Evolutionary conservation across 768 basidiomycete genomes (phyloP).

Genomic region (Auriculariales sp.): DNA sequence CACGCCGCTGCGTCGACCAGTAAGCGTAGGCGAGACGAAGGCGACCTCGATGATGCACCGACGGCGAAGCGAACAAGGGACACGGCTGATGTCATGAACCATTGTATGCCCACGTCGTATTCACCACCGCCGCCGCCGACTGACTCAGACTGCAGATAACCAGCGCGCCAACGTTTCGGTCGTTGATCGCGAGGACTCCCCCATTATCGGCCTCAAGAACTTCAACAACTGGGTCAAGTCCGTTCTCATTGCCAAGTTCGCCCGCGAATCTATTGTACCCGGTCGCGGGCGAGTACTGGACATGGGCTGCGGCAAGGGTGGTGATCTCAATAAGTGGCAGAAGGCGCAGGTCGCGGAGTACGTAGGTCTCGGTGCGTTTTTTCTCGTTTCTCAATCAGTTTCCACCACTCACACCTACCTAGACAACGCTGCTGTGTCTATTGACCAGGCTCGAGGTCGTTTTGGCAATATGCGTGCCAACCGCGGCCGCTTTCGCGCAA

Average conservation of each 20-base stretch:
- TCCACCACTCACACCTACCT: neutral
- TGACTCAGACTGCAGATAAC: slow-evolving; percentile 50
- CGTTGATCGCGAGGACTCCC: slow-evolving; percentile 69
- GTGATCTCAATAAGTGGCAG: slow-evolving; percentile 90
- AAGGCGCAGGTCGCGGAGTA: slow-evolving; percentile 72
- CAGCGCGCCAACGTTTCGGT: slow-evolving; percentile 84
- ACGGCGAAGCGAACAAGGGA: slow-evolving; percentile 48
- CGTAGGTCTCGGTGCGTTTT: slow-evolving; percentile 59
- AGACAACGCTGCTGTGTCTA: slow-evolving; percentile 85
- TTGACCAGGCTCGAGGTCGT: slow-evolving; percentile 75
- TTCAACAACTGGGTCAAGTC: slow-evolving; percentile 99
- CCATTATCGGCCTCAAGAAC: slow-evolving; percentile 90
- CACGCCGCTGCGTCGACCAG: slow-evolving; percentile 30
- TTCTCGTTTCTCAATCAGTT: neutral
- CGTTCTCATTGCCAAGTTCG: slow-evolving; percentile 84
- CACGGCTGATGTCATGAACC: slow-evolving; percentile 56
- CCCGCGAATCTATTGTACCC: slow-evolving; percentile 22
- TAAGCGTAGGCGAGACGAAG: slow-evolving; percentile 24
- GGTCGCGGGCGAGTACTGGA: slow-evolving; percentile 70
- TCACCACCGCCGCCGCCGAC: slow-evolving; percentile 2
- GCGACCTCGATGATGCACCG: slow-evolving; percentile 13
- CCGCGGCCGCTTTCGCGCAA: slow-evolving; percentile 48
- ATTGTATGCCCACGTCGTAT: slow-evolving; percentile 40
- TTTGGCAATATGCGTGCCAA: slow-evolving; percentile 30
- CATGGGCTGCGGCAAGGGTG: slow-evolving; percentile 98